phyloP scores from a whole-genome alignment of 441 rosid genomes.

The Macaranga tanarius region DNA sequence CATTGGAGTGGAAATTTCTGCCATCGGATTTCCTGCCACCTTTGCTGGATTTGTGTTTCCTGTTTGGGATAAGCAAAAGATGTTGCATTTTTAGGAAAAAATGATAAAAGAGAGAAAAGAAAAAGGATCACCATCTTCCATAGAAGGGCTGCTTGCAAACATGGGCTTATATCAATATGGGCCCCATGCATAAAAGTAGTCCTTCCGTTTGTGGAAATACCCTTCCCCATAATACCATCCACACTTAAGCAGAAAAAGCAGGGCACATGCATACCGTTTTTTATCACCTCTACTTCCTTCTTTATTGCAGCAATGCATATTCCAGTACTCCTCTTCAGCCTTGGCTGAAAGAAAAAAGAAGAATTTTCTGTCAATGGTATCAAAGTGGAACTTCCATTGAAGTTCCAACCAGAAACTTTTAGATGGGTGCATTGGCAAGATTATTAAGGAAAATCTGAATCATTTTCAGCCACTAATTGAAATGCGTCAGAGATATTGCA shows the following conservation, averaged over 20 bases:
- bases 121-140: background rate
- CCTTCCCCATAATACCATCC: background rate
- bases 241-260: background rate
- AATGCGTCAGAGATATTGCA: background rate
- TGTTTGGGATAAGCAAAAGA: background rate
- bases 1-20: slow-evolving; percentile 6
- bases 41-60: slow-evolving; percentile 8
- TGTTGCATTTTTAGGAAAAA: background rate
- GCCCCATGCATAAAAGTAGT: background rate
- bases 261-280: slow-evolving; percentile 13
- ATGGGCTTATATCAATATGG: background rate
- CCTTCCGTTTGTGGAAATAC: background rate
- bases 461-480: background rate
- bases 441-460: background rate
- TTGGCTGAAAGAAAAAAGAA: slow-evolving; percentile 17
- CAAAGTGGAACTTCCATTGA: background rate
- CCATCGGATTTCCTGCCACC: slow-evolving; percentile 1
- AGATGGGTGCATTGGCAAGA: background rate
- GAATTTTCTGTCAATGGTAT: background rate
- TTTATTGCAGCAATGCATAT: background rate
- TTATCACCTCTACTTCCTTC: slow-evolving; percentile 10
- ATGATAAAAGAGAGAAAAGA: background rate
- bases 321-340: slow-evolving; percentile 18
- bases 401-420: background rate
- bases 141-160: background rate